A percentile compares a stretch with the other conserved stretches of the same genome.
These are phyloP conservation scores for Besnoitia besnoiti DNA, from an alignment of 169 alveolate genomes.

Conservation along the genomic window DNA sequence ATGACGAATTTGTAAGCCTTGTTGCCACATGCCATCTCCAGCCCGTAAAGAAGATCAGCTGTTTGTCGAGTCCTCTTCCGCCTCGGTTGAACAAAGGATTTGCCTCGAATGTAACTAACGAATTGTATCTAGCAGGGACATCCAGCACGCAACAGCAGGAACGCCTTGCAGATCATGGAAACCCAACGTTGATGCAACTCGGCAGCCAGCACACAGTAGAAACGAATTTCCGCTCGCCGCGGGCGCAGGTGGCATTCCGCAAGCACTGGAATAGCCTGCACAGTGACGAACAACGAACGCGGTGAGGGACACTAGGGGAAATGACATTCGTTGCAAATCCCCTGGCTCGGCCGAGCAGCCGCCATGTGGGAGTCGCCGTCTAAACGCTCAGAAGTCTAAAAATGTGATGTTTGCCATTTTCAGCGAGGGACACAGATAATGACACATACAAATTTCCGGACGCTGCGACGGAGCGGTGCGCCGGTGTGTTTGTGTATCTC, in stretches of 20 bases:
- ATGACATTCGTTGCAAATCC: too few species aligned
- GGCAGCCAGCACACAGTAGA: too few species aligned
- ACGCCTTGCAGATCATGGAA: not conserved
- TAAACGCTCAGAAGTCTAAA: too few species aligned
- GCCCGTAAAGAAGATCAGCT: not conserved
- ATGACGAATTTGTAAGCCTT: constrained; percentile 18
- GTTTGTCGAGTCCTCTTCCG: not conserved
- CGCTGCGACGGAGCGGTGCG: too few species aligned
- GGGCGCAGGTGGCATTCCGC: not conserved
- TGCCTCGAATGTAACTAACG: not conserved
- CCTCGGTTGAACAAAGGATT: not conserved
- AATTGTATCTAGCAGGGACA: not conserved
- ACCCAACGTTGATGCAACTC: too few species aligned
- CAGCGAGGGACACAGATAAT: too few species aligned
- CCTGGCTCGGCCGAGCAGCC: too few species aligned
- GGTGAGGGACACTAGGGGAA: too few species aligned
- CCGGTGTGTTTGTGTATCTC: too few species aligned
- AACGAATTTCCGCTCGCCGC: not conserved
- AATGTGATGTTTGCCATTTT: too few species aligned
- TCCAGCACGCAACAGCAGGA: not conserved
- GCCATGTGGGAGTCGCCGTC: too few species aligned
- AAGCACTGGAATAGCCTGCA: not conserved
- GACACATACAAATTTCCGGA: too few species aligned
- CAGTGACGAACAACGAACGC: not conserved
- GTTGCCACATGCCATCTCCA: constrained; percentile 44